These are phyloP conservation scores for Talaromyces sp. DNA, from an alignment of 2,329 filamentous ascomycete genomes.

Conservation along the genomic window DNA sequence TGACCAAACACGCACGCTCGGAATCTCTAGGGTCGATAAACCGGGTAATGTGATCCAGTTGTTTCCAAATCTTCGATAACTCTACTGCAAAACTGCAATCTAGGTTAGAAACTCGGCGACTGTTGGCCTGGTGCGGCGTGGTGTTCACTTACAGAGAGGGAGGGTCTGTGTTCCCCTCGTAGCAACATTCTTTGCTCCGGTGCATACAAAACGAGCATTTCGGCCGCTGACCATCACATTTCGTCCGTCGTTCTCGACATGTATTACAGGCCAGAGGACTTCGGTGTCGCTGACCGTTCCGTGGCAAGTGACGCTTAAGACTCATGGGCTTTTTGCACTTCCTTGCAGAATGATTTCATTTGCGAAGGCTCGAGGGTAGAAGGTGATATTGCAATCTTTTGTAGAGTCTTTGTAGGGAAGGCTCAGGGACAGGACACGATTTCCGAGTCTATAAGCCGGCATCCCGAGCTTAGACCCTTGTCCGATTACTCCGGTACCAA, in stretches of 20 bases:
- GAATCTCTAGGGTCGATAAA: not conserved
- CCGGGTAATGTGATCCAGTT: not conserved
- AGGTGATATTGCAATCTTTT: not conserved
- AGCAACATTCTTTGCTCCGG: constrained; percentile 17
- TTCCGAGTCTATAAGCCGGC: not conserved
- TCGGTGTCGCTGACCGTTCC: constrained; percentile 7
- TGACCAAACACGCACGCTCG: not conserved
- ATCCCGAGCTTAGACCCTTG: not conserved
- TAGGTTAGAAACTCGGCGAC: not conserved
- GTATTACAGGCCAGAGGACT: constrained; percentile 7
- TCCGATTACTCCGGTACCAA: not conserved
- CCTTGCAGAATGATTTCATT: not conserved
- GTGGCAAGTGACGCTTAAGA: not conserved
- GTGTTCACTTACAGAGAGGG: not conserved
- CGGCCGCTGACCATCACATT: constrained; percentile 18
- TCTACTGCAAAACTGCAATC: not conserved
- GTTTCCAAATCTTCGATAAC: constrained; percentile 4
- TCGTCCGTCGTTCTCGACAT: constrained; percentile 20
- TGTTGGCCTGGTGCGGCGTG: not conserved
- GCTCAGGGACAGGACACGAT: too few species aligned
- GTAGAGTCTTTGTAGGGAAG: not conserved
- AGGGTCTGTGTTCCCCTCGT: not conserved
- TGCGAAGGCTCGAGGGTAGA: not conserved
- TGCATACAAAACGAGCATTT: constrained; percentile 18
- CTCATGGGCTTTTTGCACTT: not conserved